Evolutionary conservation across 257 asterid species (phyloP).

Genomic region (Solanum chilense): DNA sequence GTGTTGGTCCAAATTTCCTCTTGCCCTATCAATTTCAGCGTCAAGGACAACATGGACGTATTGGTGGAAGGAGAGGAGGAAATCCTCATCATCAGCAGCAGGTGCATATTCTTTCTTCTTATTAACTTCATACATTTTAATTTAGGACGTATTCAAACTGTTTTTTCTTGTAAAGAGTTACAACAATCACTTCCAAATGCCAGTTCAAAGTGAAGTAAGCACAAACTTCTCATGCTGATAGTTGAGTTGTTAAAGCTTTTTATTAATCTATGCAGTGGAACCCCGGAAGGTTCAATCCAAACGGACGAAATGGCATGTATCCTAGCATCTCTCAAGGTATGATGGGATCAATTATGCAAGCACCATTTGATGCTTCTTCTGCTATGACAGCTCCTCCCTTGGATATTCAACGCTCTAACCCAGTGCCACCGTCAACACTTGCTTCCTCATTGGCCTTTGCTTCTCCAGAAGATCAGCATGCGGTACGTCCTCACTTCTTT

Average conservation of each 20-base stretch:
- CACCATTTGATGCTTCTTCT: constrained; percentile 29
- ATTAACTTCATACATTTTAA: background rate
- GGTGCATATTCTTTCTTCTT: constrained; percentile 9
- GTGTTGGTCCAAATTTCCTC: constrained; percentile 39
- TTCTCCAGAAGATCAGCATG: constrained; percentile 59
- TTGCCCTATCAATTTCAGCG: constrained; percentile 53
- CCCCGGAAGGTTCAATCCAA: constrained; percentile 27
- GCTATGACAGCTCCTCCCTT: constrained; percentile 19
- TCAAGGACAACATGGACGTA: constrained; percentile 31
- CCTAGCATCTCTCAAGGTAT: constrained; percentile 30
- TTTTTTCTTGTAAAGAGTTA: background rate
- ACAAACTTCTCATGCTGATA: too few species aligned
- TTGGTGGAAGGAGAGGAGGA: constrained; percentile 37
- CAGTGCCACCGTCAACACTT: constrained; percentile 42
- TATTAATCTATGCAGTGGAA: constrained; percentile 27
- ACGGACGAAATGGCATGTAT: constrained; percentile 28
- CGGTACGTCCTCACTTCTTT: constrained; percentile 20
- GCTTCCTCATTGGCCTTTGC: constrained; percentile 80
- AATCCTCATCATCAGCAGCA: constrained; percentile 44
- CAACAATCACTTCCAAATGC: too few species aligned
- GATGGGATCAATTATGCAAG: constrained; percentile 28
- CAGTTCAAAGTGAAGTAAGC: too few species aligned
- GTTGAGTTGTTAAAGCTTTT: background rate
- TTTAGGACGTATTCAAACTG: background rate
- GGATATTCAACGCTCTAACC: constrained; percentile 23